A percentile compares a stretch with the other conserved stretches of the same genome.
phyloP scores from a whole-genome alignment of 2,329 filamentous ascomycete genomes.

The Orbilia oligospora region DNA sequence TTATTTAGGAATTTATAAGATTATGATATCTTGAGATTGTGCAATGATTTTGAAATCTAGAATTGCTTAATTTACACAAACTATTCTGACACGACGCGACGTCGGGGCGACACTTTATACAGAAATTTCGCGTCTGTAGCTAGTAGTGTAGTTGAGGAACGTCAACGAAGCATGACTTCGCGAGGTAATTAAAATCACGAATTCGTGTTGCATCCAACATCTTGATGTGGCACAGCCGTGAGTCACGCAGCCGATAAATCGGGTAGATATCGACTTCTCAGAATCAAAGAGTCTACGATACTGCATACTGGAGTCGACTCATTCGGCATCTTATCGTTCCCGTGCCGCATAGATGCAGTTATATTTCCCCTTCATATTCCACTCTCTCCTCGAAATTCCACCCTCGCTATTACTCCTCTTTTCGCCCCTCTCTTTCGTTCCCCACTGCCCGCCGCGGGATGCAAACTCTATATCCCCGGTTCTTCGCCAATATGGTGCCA shows the following conservation, averaged over 20 bases:
- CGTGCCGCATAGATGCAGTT: constrained; percentile 3
- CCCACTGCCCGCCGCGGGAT: not conserved
- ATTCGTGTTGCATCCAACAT: not conserved
- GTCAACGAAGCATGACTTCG: too few relatives aligned
- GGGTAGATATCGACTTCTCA: not conserved
- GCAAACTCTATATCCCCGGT: constrained; percentile 11
- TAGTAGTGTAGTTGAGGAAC: too few relatives aligned
- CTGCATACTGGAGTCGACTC: not conserved
- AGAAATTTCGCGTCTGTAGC: too few relatives aligned
- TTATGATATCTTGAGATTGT: too few relatives aligned
- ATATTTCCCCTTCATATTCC: constrained; percentile 34
- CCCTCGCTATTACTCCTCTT: constrained; percentile 43
- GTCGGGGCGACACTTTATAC: too few relatives aligned
- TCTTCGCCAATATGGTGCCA: constrained; percentile 50
- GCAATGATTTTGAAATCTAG: too few relatives aligned
- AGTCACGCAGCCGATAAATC: not conserved
- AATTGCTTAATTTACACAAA: too few relatives aligned
- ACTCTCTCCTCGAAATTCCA: constrained; percentile 45
- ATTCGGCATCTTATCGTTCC: not conserved
- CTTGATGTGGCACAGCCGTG: not conserved
- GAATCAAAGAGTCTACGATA: not conserved
- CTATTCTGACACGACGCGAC: too few relatives aligned
- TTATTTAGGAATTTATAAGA: too few relatives aligned
- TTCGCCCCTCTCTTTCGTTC: constrained; percentile 38
- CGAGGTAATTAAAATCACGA: not conserved